These are phyloP conservation scores for Pseudomassariella vexata DNA, from an alignment of 2,329 filamentous ascomycete genomes.

Conservation along the genomic window DNA sequence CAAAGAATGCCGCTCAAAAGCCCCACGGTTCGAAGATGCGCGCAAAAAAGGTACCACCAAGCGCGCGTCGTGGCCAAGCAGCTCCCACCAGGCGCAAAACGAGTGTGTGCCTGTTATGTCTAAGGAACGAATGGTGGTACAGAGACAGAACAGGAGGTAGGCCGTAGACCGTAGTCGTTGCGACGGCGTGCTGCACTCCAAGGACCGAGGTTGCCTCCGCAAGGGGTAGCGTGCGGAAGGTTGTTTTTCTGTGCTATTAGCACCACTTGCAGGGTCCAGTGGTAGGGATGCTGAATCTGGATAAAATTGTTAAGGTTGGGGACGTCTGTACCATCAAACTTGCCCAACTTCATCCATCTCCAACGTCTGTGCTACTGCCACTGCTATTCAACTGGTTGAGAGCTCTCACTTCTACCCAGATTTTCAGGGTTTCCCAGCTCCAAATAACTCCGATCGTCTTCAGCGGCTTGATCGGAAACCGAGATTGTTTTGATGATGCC, in stretches of 20 bases:
- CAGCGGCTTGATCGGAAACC: no score
- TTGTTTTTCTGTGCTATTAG: conserved; percentile 2
- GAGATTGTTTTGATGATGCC: no score
- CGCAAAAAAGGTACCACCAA: conserved; percentile 6
- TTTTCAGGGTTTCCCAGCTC: no score
- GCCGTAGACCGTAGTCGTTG: not conserved
- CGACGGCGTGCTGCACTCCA: conserved; percentile 5
- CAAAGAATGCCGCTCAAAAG: not conserved
- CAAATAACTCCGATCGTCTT: no score
- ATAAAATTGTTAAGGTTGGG: no score
- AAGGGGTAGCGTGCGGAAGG: conserved; percentile 7
- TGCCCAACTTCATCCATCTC: no score
- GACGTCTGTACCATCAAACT: no score
- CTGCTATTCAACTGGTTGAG: no score
- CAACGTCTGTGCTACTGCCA: no score
- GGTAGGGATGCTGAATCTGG: no score
- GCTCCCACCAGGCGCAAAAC: conserved; percentile 2
- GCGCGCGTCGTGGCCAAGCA: conserved; percentile 5
- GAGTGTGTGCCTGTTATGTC: conserved; percentile 5
- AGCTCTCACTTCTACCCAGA: no score
- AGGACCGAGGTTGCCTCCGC: conserved; percentile 4
- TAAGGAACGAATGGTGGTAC: conserved; percentile 3
- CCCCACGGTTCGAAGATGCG: conserved; percentile 4
- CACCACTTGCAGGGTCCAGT: no score
- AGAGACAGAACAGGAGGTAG: conserved; percentile 2